phyloP scores from a whole-genome alignment of 345 rosid species.

The Clausena lansium region DNA sequence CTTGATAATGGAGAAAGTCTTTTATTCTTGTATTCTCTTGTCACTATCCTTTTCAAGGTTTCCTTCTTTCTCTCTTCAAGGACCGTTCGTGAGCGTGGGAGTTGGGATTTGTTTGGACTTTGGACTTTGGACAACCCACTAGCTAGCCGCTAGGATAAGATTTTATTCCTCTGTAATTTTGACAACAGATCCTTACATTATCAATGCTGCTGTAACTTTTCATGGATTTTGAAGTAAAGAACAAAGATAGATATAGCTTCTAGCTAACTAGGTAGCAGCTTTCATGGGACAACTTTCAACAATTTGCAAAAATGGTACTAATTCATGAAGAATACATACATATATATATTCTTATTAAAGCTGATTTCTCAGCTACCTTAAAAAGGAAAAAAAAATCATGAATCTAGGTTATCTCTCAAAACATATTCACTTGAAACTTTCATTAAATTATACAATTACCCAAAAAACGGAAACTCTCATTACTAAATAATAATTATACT shows the following conservation, averaged over 20 bases:
- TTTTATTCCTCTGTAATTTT: slow-evolving; percentile 15
- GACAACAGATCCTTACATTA: neutral
- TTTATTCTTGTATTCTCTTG: slow-evolving; percentile 33
- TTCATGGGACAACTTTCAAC: neutral
- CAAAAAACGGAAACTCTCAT: no score
- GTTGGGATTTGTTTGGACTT: slow-evolving; percentile 29
- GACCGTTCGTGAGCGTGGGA: slow-evolving; percentile 19
- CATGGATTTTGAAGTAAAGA: neutral
- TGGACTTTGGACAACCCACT: slow-evolving; percentile 20
- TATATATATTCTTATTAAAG: neutral
- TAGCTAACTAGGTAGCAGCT: neutral
- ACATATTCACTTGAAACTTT: neutral
- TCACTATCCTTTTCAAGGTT: slow-evolving; percentile 26
- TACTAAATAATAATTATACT: no score
- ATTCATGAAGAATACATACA: neutral
- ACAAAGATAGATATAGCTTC: neutral
- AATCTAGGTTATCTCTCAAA: neutral
- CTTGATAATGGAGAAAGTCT: slow-evolving; percentile 37
- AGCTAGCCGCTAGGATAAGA: slow-evolving; percentile 9
- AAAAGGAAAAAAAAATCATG: neutral
- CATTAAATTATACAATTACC: neutral
- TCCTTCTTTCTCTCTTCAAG: neutral
- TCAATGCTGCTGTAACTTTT: neutral
- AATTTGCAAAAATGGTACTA: neutral
- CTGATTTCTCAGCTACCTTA: no score